Evolutionary conservation across 1,284 basidiomycete species (phyloP), one percentile per base, ranked within the genome.

Genomic region (Porodaedalea pini): DNA sequence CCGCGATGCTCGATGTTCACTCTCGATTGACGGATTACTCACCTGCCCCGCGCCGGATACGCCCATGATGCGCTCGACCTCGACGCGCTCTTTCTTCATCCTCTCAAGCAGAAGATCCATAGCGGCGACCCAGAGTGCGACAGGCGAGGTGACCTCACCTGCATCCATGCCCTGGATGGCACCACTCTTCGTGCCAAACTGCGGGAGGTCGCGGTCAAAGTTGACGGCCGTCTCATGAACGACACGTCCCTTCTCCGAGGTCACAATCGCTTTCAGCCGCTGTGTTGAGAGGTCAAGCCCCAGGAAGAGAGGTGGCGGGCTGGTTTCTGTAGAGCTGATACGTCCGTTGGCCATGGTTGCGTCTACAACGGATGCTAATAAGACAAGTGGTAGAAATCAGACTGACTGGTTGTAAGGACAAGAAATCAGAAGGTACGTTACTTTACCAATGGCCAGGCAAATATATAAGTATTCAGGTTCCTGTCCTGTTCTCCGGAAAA

Each of bases 261-360:
- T 80, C 44, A 94, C 69, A 43, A 88, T 76, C 5, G 83, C 86
- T 70, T 94, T 95, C 64, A 94, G 80, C 54, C 90, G 88, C 68
- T 97, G 92, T 0, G 92, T 95, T 5, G 90, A 92, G 47, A 92
- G 79, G 71, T 96, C 92, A 57, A 95, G 78, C 11, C 93, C 92
- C 25, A 95, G 85, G 69, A 93, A 94, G 56, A 88, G 81, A 29
- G 57, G 54, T 2, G 54, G 29, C 8, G 27, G 10, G 27, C 43
- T 54, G 15, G 17, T 44, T 25, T 37, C 29, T 25, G 10, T 21
- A 23, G 10, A 25, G 15, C 15, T 19, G 10, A 47, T 6, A 13
- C 32, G 32, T 6, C 32, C 32, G 32, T 34, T 34, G 32, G 32
- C 32, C 13, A 34, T 34, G 7, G 32, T 34, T 34, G 32, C 32